Evolutionary conservation across 2,329 filamentous ascomycete species (phyloP).

Genomic region (Knufia fluminis): DNA sequence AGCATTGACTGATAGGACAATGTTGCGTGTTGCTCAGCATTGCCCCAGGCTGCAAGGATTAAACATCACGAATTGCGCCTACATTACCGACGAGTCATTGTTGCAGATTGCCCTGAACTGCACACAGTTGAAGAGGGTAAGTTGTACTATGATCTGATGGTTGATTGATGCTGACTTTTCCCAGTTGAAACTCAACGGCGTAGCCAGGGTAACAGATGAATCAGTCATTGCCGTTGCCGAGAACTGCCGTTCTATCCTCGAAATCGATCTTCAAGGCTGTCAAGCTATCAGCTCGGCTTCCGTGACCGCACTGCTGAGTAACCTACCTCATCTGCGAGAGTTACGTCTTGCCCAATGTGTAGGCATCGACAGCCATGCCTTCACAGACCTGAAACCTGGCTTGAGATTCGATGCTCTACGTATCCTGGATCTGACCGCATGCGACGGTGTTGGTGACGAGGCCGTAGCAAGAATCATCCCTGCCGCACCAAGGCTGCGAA

Average conservation of each 20-base stretch:
- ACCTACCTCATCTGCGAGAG: conserved; percentile 77
- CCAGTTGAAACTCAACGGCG: conserved; percentile 89
- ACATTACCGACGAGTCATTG: conserved; percentile 78
- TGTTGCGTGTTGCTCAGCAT: conserved; percentile 67
- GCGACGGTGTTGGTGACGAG: conserved; percentile 70
- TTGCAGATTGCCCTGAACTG: conserved; percentile 72
- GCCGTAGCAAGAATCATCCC: conserved; percentile 82
- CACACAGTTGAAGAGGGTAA: conserved; percentile 73
- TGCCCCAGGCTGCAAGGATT: conserved; percentile 81
- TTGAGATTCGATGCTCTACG: conserved; percentile 75
- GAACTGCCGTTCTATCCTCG: conserved; percentile 84
- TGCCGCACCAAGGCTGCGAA: conserved; percentile 77
- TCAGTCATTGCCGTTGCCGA: conserved; percentile 78
- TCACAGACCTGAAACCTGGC: conserved; percentile 62
- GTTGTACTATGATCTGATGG: conserved; percentile 25
- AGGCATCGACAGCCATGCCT: conserved; percentile 77
- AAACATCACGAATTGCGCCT: conserved; percentile 79
- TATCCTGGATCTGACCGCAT: conserved; percentile 89
- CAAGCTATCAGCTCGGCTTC: conserved; percentile 70
- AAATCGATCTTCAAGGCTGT: conserved; percentile 91
- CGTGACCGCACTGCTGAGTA: conserved; percentile 68
- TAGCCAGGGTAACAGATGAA: conserved; percentile 70
- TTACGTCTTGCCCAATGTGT: conserved; percentile 78
- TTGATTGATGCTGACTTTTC: conserved; percentile 26
- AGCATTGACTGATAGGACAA: conserved; percentile 71